These are phyloP conservation scores for Trichoderma sp. DNA, from an alignment of 2,329 filamentous ascomycete genomes.

Conservation along the genomic window DNA sequence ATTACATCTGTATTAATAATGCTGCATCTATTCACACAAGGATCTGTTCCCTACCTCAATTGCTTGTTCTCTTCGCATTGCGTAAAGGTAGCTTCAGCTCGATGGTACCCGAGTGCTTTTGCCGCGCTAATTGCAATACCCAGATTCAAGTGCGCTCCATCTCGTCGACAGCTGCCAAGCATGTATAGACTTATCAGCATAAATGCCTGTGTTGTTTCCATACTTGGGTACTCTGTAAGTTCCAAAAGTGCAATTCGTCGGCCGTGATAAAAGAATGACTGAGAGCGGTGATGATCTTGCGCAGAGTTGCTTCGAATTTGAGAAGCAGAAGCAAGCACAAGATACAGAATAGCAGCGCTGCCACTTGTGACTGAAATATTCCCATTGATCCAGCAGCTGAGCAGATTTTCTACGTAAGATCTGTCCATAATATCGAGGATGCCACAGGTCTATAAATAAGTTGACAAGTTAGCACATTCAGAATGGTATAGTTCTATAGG, in stretches of 20 bases:
- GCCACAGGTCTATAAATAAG: not conserved
- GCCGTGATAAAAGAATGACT: constrained; percentile 2
- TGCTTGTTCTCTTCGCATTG: not conserved
- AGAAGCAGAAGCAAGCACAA: not conserved
- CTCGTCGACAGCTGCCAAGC: not conserved
- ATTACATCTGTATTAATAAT: not conserved
- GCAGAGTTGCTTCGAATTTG: not conserved
- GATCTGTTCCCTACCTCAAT: not conserved
- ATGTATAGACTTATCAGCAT: not conserved
- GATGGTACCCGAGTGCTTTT: not conserved
- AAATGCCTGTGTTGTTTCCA: not conserved
- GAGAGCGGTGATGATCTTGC: not conserved
- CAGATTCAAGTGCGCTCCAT: constrained; percentile 1
- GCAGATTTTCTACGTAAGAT: not conserved
- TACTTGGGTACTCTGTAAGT: not conserved
- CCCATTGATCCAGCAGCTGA: not conserved
- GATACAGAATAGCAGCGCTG: not conserved
- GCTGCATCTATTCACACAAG: not conserved
- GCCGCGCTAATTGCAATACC: not conserved
- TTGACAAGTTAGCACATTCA: not conserved
- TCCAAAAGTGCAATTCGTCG: constrained; percentile 1
- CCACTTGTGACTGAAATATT: not conserved
- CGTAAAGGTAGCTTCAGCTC: not conserved
- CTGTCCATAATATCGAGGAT: not conserved
- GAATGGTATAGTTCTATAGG: too few species aligned